Evolutionary conservation across 2,329 filamentous ascomycete species (phyloP).

Genomic region (Cladosporium sp.): DNA sequence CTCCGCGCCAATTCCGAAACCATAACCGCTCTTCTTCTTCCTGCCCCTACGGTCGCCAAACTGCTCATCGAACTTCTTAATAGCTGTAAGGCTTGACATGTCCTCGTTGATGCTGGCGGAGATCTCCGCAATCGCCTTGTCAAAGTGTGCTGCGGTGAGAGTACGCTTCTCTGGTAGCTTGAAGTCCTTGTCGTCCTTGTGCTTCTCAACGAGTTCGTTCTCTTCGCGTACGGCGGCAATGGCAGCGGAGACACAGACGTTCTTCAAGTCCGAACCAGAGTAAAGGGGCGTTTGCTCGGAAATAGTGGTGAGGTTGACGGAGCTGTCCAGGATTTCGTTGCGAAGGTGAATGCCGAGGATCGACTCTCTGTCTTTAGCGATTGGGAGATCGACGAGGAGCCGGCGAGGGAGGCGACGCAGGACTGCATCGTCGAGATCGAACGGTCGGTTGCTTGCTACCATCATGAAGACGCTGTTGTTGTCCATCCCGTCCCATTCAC

Average conservation of each 20-base stretch:
- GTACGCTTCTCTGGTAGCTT: slow-evolving; percentile 68
- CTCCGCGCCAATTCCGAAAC: slow-evolving; percentile 30
- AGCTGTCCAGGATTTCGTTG: slow-evolving; percentile 62
- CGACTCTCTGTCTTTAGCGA: slow-evolving; percentile 63
- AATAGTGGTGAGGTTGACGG: slow-evolving; percentile 62
- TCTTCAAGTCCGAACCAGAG: slow-evolving; percentile 82
- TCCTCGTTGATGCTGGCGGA: slow-evolving; percentile 91
- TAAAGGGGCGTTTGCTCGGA: slow-evolving; percentile 72
- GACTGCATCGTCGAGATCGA: slow-evolving; percentile 88
- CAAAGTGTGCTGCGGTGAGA: slow-evolving; percentile 72
- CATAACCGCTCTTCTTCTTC: slow-evolving; percentile 41
- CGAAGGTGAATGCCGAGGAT: slow-evolving; percentile 72
- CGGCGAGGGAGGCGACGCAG: slow-evolving; percentile 72
- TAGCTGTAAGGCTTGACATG: slow-evolving; percentile 81
- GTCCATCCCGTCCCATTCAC: slow-evolving; percentile 94
- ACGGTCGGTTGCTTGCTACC: slow-evolving; percentile 94
- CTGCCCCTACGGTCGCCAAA: slow-evolving; percentile 78
- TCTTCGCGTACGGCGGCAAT: slow-evolving; percentile 79
- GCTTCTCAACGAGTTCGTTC: slow-evolving; percentile 44
- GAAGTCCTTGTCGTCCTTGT: slow-evolving; percentile 44
- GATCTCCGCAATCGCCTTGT: slow-evolving; percentile 82
- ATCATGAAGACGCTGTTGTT: slow-evolving; percentile 84
- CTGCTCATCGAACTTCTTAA: slow-evolving; percentile 93
- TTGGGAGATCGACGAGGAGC: slow-evolving; percentile 71
- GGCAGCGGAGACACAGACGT: slow-evolving; percentile 75